phyloP scores from a whole-genome alignment of 495 filamentous ascomycete species.

The Gamarada debralockiae region DNA sequence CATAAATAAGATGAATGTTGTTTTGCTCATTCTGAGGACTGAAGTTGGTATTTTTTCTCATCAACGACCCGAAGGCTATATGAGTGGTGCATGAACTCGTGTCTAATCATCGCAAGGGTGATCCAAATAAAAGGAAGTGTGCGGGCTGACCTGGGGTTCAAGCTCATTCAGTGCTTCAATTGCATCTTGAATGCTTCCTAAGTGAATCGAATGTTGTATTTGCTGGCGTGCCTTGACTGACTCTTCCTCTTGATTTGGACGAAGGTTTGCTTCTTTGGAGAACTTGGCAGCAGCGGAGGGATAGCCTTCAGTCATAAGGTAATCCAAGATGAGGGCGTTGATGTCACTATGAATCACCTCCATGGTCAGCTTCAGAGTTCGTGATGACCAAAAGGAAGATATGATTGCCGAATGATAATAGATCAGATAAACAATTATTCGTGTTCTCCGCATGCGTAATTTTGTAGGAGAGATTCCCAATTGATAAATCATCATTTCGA shows the following conservation, averaged over 20 bases:
- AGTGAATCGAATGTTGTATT: constrained; percentile 76
- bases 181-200: constrained; percentile 77
- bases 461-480: constrained; percentile 99
- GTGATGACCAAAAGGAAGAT: constrained; percentile 4
- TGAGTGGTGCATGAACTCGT: constrained; percentile 99
- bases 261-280: constrained; percentile 86
- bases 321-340: constrained; percentile 94
- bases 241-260: constrained; percentile 62
- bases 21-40: constrained; percentile 91
- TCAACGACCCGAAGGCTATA: constrained; percentile 80
- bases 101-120: constrained; percentile 81
- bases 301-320: constrained; percentile 93
- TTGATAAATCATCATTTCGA: constrained; percentile 86
- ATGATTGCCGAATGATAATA: constrained; percentile 13
- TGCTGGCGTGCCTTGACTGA: constrained; percentile 73
- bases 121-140: constrained; percentile 11
- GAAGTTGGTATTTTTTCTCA: constrained; percentile 91
- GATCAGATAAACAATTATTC: constrained; percentile 71
- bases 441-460: constrained; percentile 77
- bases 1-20: constrained; percentile 7
- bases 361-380: constrained; percentile 29
- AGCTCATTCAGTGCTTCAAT: constrained; percentile 86
- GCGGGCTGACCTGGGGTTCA: constrained; percentile 74
- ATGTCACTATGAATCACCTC: constrained; percentile 65
- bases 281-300: constrained; percentile 92